Conservation (phyloP, 768 basidiomycete species). For the Gautieria morchelliformis region DNA sequence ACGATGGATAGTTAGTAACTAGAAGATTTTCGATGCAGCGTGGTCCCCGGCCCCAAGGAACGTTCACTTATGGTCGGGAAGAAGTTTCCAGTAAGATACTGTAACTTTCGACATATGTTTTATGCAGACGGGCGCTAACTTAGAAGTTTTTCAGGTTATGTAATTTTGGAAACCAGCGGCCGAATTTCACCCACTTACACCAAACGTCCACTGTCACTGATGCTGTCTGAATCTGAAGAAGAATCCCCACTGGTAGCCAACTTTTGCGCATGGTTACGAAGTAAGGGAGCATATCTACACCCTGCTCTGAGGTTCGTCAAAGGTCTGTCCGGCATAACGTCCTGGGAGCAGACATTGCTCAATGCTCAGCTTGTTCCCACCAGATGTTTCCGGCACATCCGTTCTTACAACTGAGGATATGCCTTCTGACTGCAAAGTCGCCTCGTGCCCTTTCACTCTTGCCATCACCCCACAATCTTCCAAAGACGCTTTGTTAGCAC, state of each 20-base stretch:
- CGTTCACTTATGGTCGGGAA: too few species aligned
- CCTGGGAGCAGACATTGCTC: background rate
- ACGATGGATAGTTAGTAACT: too few species aligned
- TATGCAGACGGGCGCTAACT: too few species aligned
- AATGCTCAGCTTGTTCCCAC: background rate
- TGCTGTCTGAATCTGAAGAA: too few species aligned
- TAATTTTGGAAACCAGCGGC: too few species aligned
- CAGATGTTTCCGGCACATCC: constrained; percentile 9
- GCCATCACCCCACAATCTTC: constrained; percentile 50
- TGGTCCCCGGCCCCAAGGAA: too few species aligned
- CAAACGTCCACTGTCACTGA: too few species aligned
- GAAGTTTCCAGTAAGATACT: too few species aligned
- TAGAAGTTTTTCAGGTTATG: too few species aligned
- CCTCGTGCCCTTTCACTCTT: constrained; percentile 59
- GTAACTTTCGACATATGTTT: too few species aligned
- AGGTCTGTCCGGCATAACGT: constrained; percentile 28
- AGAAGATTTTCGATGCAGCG: too few species aligned
- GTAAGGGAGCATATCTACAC: constrained; percentile 44
- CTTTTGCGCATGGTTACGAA: constrained; percentile 38
- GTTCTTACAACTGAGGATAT: constrained; percentile 34
- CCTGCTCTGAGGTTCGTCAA: constrained; percentile 31
- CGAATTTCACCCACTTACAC: too few species aligned
- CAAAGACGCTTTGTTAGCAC: constrained; percentile 28
- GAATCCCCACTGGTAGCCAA: background rate
- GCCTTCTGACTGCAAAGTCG: constrained; percentile 41